Base-by-base conservation (phyloP, 2,329 filamentous ascomycete species). In the Aspergillus versicolor region DNA sequence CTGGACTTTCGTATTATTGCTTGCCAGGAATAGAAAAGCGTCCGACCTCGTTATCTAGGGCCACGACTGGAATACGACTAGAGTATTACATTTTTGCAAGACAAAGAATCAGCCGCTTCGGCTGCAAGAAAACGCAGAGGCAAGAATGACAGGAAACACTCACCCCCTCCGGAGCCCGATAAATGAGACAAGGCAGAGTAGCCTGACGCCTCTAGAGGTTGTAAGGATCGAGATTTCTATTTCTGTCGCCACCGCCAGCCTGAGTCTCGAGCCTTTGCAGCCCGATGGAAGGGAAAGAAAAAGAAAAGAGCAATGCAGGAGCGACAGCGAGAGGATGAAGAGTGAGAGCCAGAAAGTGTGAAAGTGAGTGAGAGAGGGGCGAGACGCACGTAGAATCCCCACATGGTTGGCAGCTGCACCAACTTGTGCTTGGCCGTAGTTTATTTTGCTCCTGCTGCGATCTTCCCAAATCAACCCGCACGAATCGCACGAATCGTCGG, bases 351-450 rank as follows among this genome's bases (percentile, higher is more conserved):
- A 21, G 21, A 21, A 3, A 13, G 19, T 3, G 42, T 12, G 19
- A 24, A 21, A 44, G 19, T 37, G 9, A 21, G n/a, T 15, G 15
- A 30, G 22, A 22, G 49, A 32, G 6, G n/a, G 11, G 32, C 5
- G 24, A 44, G 19, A 24, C 22, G 24, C 24, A 38, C 30, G 21
- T 38, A 24, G 38, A 44, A 46, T 56, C 46, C 45, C 55, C 50
- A 54, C 50, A 57, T 57, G 55, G 55, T 57, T 57, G 50, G 55
- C 55, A 52, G 34, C 34, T 37, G 12, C 34, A 37, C 34, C 34
- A 37, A 37, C 34, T 37, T 46, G 50, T 54, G 52, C 52, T 54
- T 54, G 34, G 52, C 43, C 32, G 45, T 57, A 46, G 54, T 56
- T 41, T 56, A 52, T 45, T 50, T 22, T 47, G 42, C 42, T 24